Base-by-base conservation (phyloP, 805 yeast genomes). In the Starmerella scarabaei region DNA sequence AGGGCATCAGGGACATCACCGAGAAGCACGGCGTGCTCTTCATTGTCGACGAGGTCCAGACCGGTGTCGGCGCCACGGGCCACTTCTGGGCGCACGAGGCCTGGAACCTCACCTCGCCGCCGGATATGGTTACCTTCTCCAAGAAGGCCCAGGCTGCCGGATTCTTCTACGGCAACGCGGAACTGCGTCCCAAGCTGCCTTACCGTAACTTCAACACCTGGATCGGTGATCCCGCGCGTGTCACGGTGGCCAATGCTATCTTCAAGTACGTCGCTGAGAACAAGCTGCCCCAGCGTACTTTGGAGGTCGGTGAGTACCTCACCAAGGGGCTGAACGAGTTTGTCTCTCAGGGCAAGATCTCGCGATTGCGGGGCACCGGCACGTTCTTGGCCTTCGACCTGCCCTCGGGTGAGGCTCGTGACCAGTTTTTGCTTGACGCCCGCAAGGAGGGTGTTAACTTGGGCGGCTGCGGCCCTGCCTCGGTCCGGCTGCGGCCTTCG, bases 181-280 rank as follows among this genome's bases (percentile, higher is more conserved):
- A 75, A 53, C 63, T 81, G 44, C 68, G 77, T 51, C 93, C 93
- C 55, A 68, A 74, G 61, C 60, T 63, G 55, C 75, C 93, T n/a
- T 81, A 78, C 71, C 75, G 93, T 61, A 93, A 82, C 68, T 81
- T 81, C 72, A 81, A 81, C 75, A 81, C 93, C 43, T 81, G 93
- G 93, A 80, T 88, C 65, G 93, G 93, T 54, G 93, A 81, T 64
- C 86, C 93, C 59, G 78, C 85, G 44, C 75, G 77, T 63, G 71
- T 80, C 59, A 65, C 81, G 53, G 67, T 83, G 53, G 80, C 86
- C 41, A 76, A 79, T 55, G 75, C 82, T 49, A 79, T 82, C 56
- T 73, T 73, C 53, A 59, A 69, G 49, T 85, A 81, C 64, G 65
- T 80, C 36, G 62, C 65, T 36, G 72, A 73, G 51, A 62, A 80